Evolutionary conservation across 345 rosid genomes (phyloP).

Genomic region (Cardamine chenopodiifolia): DNA sequence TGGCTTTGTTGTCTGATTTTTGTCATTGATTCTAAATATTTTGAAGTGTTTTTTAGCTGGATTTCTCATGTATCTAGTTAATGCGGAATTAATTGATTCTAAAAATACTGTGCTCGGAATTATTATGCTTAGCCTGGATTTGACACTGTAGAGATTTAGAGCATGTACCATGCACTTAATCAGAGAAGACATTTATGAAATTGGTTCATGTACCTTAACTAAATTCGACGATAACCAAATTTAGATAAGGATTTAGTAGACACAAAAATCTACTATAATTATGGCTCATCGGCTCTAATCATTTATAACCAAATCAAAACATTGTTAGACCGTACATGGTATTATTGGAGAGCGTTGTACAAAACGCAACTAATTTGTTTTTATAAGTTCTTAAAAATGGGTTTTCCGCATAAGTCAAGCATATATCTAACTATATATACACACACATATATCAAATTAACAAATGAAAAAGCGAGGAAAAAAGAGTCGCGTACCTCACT

Average conservation of each 20-base stretch:
- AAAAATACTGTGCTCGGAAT: not conserved
- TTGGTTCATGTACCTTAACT: constrained; percentile 23
- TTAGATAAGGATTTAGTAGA: constrained; percentile 14
- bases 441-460: not conserved
- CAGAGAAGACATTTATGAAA: constrained; percentile 10
- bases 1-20: constrained; percentile 41
- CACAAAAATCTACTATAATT: not conserved
- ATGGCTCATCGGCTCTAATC: constrained; percentile 22
- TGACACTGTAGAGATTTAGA: constrained; percentile 4
- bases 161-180: constrained; percentile 22
- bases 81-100: constrained; percentile 24
- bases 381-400: not conserved
- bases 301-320: constrained; percentile 28
- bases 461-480: not conserved
- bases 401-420: not conserved
- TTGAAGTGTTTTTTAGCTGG: constrained; percentile 31
- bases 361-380: constrained; percentile 18
- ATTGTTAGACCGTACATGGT: constrained; percentile 35
- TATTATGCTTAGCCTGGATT: constrained; percentile 23
- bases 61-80: constrained; percentile 18
- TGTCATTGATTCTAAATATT: constrained; percentile 11
- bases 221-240: not conserved
- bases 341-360: constrained; percentile 34
- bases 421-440: not conserved
- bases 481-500: constrained; percentile 49